Conservation (phyloP, 2,329 filamentous ascomycete species). For the Fusarium sp. region DNA sequence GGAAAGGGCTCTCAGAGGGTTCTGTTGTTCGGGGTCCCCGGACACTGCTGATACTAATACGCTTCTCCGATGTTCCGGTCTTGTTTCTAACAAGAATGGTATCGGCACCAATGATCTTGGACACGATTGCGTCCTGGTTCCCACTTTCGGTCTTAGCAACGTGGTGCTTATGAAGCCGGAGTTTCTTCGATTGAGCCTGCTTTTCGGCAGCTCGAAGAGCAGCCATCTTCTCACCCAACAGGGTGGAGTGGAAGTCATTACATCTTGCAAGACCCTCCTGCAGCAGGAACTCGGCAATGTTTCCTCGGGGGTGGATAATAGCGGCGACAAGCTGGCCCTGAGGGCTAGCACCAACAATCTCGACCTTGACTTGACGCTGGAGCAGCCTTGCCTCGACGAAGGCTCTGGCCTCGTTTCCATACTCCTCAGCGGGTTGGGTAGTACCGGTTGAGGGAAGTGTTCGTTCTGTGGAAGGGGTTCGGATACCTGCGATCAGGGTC, state of each 20-base stretch:
- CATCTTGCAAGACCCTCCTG: conserved; percentile 91
- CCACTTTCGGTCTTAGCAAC: conserved; percentile 76
- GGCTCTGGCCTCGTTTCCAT: conserved; percentile 86
- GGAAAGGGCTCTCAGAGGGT: conserved; percentile 87
- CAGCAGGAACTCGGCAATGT: conserved; percentile 91
- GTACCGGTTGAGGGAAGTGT: conserved; percentile 82
- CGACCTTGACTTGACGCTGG: conserved; percentile 86
- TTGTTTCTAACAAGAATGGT: conserved; percentile 90
- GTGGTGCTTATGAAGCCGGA: conserved; percentile 85
- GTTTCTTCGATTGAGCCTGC: conserved; percentile 79
- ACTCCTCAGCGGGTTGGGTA: conserved; percentile 87
- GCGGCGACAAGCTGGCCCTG: conserved; percentile 92
- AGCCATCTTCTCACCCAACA: conserved; percentile 91
- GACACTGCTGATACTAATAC: conserved; percentile 91
- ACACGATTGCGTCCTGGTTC: conserved; percentile 84
- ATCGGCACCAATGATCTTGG: conserved; percentile 88
- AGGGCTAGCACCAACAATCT: conserved; percentile 87
- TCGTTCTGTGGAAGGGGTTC: conserved; percentile 89
- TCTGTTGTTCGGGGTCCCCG: conserved; percentile 92
- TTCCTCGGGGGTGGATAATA: conserved; percentile 89
- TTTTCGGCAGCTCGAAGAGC: conserved; percentile 88
- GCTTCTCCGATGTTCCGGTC: conserved; percentile 82
- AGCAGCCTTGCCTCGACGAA: conserved; percentile 90
- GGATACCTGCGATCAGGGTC: conserved; percentile 88
- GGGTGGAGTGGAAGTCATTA: conserved; percentile 94